Base-by-base conservation (phyloP, 306 rosid genomes). In the Glycyrrhiza uralensis region DNA sequence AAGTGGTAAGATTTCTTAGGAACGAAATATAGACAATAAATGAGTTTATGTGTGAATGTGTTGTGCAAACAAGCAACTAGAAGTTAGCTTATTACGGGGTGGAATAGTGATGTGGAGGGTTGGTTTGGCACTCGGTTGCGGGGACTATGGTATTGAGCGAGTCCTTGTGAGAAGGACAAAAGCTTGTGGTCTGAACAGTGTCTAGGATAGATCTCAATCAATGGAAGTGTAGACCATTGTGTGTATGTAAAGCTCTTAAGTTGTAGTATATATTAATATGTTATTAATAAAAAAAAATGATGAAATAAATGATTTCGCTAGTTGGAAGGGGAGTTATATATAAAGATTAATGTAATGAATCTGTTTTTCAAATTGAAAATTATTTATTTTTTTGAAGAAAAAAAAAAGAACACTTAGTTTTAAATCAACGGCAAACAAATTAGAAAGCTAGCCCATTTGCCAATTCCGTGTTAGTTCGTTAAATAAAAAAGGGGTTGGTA, bases 141-240 rank as follows among this genome's bases (percentile, higher is more conserved):
- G 61, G 57, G 60, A 13, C 13, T 29, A 17, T 69, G 29, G 56
- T 51, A 61, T 84, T 81, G 87, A 87, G 29, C 85, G 87, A 79
- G 86, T 82, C 91, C 70, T 84, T 23, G 30, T 79, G 80, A 81
- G 66, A 52, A 50, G 67, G 4, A 39, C 6, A 11, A 1, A 74
- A n/a, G 29, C 50, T 23, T 19, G 1, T 36, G 39, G 39, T 64
- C 57, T 18, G 3, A 36, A 63, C 63, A 76, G 35, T 67, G 2
- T 10, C 63, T 62, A 74, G 14, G 51, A 74, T 47, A 14, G 62
- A 47, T 74, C 54, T 74, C 11, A 74, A 49, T 74, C 63, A 74
- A 3, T 61, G 15, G 35, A 32, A 7, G 8, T 36, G 12, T 22
- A 19, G 7, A 8, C 11, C 18, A 45, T 42, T 69, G 28, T 51